Evolutionary conservation across 352 stramenopile genomes (phyloP).

Genomic region (Peronosclerospora sorghi): DNA sequence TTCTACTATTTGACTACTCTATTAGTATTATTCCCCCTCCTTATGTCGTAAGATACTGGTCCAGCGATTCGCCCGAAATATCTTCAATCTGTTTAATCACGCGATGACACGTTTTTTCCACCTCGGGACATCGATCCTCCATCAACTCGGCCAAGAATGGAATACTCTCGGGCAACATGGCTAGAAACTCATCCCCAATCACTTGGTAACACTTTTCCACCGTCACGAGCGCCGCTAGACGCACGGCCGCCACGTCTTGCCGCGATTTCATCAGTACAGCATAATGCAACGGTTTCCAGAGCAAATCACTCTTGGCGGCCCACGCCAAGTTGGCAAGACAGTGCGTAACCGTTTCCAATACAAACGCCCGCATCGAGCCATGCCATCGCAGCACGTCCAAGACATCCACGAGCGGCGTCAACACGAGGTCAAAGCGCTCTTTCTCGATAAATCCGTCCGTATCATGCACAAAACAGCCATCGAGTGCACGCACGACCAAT

Average conservation of each 20-base stretch:
- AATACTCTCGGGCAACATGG: slow-evolving; percentile 84
- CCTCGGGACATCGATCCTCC: slow-evolving; percentile 77
- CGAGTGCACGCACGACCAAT: slow-evolving; percentile 53
- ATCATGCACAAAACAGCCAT: slow-evolving; percentile 81
- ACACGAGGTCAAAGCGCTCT: slow-evolving; percentile 68
- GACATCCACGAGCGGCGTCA: slow-evolving; percentile 63
- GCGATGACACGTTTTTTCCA: slow-evolving; percentile 73
- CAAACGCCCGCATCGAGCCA: slow-evolving; percentile 32
- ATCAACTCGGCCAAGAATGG: slow-evolving; percentile 83
- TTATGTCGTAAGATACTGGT: slow-evolving; percentile 77
- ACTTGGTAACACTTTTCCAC: slow-evolving; percentile 81
- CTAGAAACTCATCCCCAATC: slow-evolving; percentile 81
- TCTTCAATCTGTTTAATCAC: slow-evolving; percentile 88
- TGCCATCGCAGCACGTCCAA: slow-evolving; percentile 57
- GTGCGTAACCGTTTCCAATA: slow-evolving; percentile 54
- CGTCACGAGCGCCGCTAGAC: slow-evolving; percentile 65
- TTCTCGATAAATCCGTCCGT: slow-evolving; percentile 83
- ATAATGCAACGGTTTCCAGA: slow-evolving; percentile 86
- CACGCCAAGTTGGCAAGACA: slow-evolving; percentile 73
- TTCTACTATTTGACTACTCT: no score
- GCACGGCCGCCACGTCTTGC: slow-evolving; percentile 42
- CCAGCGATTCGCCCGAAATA: slow-evolving; percentile 81
- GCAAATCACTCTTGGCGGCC: slow-evolving; percentile 78
- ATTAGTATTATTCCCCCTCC: no score
- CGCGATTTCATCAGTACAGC: slow-evolving; percentile 83